These are phyloP conservation scores for Sicyos baderoa DNA, from an alignment of 306 rosid genomes.

Conservation along the genomic window DNA sequence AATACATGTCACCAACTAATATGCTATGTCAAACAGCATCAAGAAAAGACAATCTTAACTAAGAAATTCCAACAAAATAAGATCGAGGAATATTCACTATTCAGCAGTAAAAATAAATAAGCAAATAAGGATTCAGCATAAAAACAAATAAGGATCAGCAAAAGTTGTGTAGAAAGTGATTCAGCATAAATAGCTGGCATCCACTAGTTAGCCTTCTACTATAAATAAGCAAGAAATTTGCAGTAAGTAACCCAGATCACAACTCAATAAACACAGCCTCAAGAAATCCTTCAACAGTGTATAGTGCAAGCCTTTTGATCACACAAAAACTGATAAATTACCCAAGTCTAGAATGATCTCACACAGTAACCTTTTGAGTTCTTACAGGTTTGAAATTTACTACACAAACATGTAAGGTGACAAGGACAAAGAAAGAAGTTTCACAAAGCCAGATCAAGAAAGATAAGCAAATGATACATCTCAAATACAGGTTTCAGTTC, in stretches of 20 bases:
- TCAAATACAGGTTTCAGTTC: not conserved
- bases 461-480: not conserved
- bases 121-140: no score
- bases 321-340: not conserved
- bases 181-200: not conserved
- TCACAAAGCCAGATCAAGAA: not conserved
- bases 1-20: not conserved
- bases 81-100: not conserved
- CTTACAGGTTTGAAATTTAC: slow-evolving; percentile 6
- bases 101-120: not conserved
- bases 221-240: not conserved
- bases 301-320: not conserved
- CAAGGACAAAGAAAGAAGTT: not conserved
- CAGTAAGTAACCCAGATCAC: not conserved
- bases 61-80: not conserved
- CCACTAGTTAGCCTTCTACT: not conserved
- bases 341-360: not conserved
- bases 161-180: no score
- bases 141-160: no score
- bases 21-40: not conserved
- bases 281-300: not conserved
- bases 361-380: not conserved
- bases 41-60: not conserved
- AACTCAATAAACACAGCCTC: not conserved
- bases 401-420: not conserved